These are phyloP conservation scores for Turnera subulata DNA, from an alignment of 345 rosid genomes.

Conservation along the genomic window DNA sequence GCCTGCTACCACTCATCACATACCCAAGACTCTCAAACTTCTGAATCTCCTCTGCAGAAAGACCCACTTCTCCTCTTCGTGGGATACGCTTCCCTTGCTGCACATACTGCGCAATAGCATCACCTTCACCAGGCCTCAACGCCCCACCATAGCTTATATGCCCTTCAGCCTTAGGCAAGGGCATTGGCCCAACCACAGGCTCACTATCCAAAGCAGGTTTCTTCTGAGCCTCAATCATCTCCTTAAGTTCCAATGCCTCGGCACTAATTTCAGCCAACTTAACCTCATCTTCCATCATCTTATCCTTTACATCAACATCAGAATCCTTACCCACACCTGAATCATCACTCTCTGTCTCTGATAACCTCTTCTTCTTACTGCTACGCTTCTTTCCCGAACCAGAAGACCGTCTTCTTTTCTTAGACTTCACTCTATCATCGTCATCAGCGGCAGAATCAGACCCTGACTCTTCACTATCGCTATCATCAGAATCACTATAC, in stretches of 20 bases:
- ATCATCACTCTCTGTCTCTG: slow-evolving; percentile 37
- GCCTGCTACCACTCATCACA: slow-evolving; percentile 99
- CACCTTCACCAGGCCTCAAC: slow-evolving; percentile 98
- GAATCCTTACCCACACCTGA: slow-evolving; percentile 33
- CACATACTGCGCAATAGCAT: slow-evolving; percentile 96
- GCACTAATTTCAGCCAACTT: slow-evolving; percentile 48
- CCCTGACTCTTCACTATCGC: slow-evolving; percentile 17
- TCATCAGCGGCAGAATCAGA: not conserved
- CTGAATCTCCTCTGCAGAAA: slow-evolving; percentile 90
- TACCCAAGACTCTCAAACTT: slow-evolving; percentile 90
- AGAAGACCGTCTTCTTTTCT: slow-evolving; percentile 35
- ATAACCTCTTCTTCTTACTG: slow-evolving; percentile 35
- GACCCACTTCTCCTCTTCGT: slow-evolving; percentile 99
- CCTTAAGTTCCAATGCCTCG: slow-evolving; percentile 65
- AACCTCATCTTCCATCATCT: slow-evolving; percentile 36
- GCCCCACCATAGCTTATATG: slow-evolving; percentile 99
- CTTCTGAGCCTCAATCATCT: slow-evolving; percentile 77
- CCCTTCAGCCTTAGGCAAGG: slow-evolving; percentile 89
- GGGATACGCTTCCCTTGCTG: slow-evolving; percentile 99
- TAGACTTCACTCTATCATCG: slow-evolving; percentile 36
- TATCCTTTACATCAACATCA: slow-evolving; percentile 31
- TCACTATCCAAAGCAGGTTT: slow-evolving; percentile 65
- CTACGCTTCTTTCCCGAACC: slow-evolving; percentile 23
- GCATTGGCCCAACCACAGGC: slow-evolving; percentile 80
- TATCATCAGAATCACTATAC: slow-evolving; percentile 21